A percentile compares a stretch with the other conserved stretches of the same genome.
These are phyloP conservation scores for Calonectria hawksworthii DNA, from an alignment of 2,329 filamentous ascomycete genomes.

Conservation along the genomic window DNA sequence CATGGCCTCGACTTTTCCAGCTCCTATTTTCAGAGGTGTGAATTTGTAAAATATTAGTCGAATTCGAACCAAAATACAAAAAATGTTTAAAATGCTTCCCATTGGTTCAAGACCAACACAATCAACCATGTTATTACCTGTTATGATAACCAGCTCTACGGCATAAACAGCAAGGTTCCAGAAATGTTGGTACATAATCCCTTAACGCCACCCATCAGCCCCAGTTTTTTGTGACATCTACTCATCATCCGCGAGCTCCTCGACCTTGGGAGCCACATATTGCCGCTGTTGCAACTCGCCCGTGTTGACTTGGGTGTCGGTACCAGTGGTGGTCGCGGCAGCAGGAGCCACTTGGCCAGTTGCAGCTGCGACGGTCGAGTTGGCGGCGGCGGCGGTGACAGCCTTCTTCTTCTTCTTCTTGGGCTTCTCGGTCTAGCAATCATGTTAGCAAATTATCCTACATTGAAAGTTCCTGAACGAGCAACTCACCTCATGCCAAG, in stretches of 20 bases:
- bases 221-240: constrained; percentile 43
- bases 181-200: constrained; percentile 42
- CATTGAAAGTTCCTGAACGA: not conserved
- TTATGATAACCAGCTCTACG: constrained; percentile 28
- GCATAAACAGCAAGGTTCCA: constrained; percentile 28
- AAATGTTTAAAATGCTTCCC: not conserved
- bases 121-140: constrained; percentile 9
- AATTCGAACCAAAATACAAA: not conserved
- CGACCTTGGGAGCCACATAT: constrained; percentile 66
- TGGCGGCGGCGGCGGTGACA: constrained; percentile 51
- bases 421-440: constrained; percentile 50
- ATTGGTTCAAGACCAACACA: constrained; percentile 18
- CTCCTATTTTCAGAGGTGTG: not conserved
- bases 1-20: not conserved
- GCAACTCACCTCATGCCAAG: constrained; percentile 90
- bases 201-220: constrained; percentile 42
- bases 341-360: constrained; percentile 68
- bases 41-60: constrained; percentile 2
- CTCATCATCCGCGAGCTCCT: constrained; percentile 67
- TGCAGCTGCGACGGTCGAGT: constrained; percentile 63
- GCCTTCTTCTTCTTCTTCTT: constrained; percentile 71
- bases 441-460: constrained; percentile 35
- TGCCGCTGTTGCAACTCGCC: constrained; percentile 56
- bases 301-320: constrained; percentile 66
- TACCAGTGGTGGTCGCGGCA: constrained; percentile 69